Conservation (phyloP, 495 filamentous ascomycete genomes). For the Penicillium alfredii region DNA sequence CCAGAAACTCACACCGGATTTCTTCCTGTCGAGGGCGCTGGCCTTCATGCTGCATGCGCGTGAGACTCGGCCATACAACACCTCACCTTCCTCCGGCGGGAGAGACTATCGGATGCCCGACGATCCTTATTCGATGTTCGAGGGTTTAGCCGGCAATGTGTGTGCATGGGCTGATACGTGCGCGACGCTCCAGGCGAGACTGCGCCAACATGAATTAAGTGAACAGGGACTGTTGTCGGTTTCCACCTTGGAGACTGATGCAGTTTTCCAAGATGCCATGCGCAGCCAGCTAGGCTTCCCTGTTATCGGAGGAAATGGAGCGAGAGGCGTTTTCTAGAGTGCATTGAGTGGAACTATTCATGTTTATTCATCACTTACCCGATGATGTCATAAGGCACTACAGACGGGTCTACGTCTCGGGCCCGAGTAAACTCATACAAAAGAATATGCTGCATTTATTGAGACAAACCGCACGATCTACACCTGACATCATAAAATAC, state of each 20-base stretch:
- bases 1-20: conserved; percentile 26
- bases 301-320: conserved; percentile 26
- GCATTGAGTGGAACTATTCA: too few species aligned
- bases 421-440: too few species aligned
- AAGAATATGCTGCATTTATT: too few species aligned
- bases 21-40: conserved; percentile 38
- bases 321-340: conserved; percentile 17
- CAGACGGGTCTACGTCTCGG: too few species aligned
- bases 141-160: conserved; percentile 42
- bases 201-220: conserved; percentile 31
- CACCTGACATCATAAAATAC: too few species aligned
- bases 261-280: conserved; percentile 13
- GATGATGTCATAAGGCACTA: too few species aligned
- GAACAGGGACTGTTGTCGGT: conserved; percentile 7
- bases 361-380: background rate
- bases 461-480: too few species aligned
- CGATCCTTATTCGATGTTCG: conserved; percentile 36
- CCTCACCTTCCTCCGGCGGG: conserved; percentile 5
- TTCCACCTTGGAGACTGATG: conserved; percentile 6
- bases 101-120: conserved; percentile 41
- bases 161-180: conserved; percentile 46
- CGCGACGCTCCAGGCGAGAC: conserved; percentile 27
- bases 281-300: conserved; percentile 27
- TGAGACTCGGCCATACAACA: conserved; percentile 37
- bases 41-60: conserved; percentile 38